These are phyloP conservation scores for Xylaria sp. DNA, from an alignment of 2,329 filamentous ascomycete genomes.

Conservation along the genomic window DNA sequence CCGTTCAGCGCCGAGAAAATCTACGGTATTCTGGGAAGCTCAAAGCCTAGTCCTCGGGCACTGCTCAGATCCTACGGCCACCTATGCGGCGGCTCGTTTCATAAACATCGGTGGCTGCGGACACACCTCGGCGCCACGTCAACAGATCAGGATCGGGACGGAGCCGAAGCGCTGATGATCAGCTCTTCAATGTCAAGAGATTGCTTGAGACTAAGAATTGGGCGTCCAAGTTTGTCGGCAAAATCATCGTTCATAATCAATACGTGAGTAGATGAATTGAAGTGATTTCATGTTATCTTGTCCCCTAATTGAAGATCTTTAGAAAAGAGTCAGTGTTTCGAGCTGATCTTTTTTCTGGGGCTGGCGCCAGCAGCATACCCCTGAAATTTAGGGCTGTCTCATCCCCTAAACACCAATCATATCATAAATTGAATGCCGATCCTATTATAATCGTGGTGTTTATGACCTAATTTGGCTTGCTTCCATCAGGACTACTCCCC, in stretches of 20 bases:
- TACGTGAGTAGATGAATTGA: not conserved
- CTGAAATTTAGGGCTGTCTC: constrained; percentile 26
- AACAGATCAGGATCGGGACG: constrained; percentile 7
- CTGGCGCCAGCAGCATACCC: constrained; percentile 15
- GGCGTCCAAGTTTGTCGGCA: not conserved
- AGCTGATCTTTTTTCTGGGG: not conserved
- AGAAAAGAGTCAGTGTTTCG: not conserved
- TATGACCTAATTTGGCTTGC: too few relatives aligned
- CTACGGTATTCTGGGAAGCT: constrained; percentile 5
- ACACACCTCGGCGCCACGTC: constrained; percentile 16
- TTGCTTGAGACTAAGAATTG: not conserved
- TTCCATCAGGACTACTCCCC: not conserved
- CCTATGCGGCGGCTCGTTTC: constrained; percentile 16
- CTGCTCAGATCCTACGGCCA: constrained; percentile 7
- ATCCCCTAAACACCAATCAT: constrained; percentile 17
- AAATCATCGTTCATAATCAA: not conserved
- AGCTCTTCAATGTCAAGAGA: not conserved
- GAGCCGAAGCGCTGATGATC: constrained; percentile 1
- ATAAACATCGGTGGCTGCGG: constrained; percentile 4
- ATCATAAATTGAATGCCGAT: constrained; percentile 1
- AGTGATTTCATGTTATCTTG: not conserved
- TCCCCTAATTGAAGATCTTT: not conserved
- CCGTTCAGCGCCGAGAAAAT: not conserved
- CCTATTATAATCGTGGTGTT: not conserved
- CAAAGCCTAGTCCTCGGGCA: constrained; percentile 6